Evolutionary conservation across 1,284 basidiomycete genomes (phyloP).

Genomic region (Laetiporus sulphureus): DNA sequence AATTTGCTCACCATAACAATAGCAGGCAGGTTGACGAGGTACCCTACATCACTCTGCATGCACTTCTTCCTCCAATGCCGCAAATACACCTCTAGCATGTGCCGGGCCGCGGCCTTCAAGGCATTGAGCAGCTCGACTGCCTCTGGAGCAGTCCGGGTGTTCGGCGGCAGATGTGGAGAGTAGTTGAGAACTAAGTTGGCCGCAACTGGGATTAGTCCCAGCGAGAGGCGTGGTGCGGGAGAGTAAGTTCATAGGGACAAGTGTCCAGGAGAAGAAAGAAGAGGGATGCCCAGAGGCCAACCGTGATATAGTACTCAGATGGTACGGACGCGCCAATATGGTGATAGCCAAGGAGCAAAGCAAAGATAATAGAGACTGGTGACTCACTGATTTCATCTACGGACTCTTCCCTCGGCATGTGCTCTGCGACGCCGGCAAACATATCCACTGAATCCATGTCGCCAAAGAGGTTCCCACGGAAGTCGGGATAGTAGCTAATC

Average conservation of each 20-base stretch:
- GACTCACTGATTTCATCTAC: conserved; percentile 76
- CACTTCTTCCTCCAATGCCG: conserved; percentile 36
- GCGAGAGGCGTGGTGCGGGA: conserved; percentile 22
- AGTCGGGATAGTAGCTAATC: conserved; percentile 69
- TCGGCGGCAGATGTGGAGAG: conserved; percentile 74
- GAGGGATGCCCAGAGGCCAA: no score
- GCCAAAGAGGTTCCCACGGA: conserved; percentile 53
- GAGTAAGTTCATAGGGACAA: conserved; percentile 22
- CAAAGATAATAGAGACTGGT: conserved; percentile 14
- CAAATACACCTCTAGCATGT: conserved; percentile 65
- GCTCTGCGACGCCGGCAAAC: conserved; percentile 61
- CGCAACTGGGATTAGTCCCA: conserved; percentile 72
- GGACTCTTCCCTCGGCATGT: conserved; percentile 54
- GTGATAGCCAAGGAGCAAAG: no score
- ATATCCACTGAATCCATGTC: conserved; percentile 43
- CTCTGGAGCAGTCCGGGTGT: conserved; percentile 59
- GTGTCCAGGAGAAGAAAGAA: conserved; percentile 13
- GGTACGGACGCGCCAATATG: no score
- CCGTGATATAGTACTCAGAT: no score
- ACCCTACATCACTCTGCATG: conserved; percentile 13
- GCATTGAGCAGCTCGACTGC: conserved; percentile 61
- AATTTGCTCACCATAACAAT: conserved; percentile 7
- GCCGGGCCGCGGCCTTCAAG: conserved; percentile 50
- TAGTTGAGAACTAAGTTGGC: conserved; percentile 87
- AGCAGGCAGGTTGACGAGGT: conserved; percentile 10